A percentile compares a stretch with the other conserved stretches of the same genome.
Conservation (phyloP, 495 filamentous ascomycete species). For the Aspergillus asperescens region DNA sequence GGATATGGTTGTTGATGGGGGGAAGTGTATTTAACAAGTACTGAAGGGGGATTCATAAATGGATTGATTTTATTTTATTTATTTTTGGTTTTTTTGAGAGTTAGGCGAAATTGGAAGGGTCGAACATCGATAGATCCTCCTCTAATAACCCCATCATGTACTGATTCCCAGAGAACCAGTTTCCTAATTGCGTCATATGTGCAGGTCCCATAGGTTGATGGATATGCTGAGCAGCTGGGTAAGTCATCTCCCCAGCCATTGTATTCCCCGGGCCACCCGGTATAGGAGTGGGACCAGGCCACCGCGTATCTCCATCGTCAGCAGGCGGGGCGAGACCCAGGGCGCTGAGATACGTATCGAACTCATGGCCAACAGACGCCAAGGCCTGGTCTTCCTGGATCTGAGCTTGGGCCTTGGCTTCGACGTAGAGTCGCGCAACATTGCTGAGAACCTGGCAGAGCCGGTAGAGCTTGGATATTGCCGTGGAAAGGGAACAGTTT, state of each 20-base stretch:
- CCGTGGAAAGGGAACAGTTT: conserved; percentile 47
- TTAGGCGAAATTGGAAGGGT: conserved; percentile 24
- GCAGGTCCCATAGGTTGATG: conserved; percentile 16
- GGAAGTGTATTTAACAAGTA: conserved; percentile 32
- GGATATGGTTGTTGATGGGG: conserved; percentile 40
- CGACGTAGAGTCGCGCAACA: conserved; percentile 58
- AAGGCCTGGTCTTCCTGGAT: conserved; percentile 38
- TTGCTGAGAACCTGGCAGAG: conserved; percentile 57
- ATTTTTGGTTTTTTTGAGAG: too few relatives aligned
- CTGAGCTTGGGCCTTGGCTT: conserved; percentile 49
- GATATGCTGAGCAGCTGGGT: conserved; percentile 8
- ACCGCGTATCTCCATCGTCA: conserved; percentile 15
- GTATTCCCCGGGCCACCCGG: conserved; percentile 11
- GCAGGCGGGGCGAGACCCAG: conserved; percentile 53
- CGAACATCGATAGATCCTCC: conserved; percentile 52
- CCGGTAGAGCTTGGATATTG: conserved; percentile 53
- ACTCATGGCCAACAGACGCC: conserved; percentile 51
- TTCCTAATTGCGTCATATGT: conserved; percentile 50
- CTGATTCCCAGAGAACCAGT: conserved; percentile 64
- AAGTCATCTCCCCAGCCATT: conserved; percentile 11
- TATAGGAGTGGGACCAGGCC: conserved; percentile 6
- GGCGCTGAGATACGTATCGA: conserved; percentile 59
- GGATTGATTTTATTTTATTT: too few relatives aligned
- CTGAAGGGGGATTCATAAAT: too few relatives aligned
- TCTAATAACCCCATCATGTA: conserved; percentile 61